Base-by-base conservation (phyloP, 2,329 filamentous ascomycete genomes). In the Byssothecium circinans region DNA sequence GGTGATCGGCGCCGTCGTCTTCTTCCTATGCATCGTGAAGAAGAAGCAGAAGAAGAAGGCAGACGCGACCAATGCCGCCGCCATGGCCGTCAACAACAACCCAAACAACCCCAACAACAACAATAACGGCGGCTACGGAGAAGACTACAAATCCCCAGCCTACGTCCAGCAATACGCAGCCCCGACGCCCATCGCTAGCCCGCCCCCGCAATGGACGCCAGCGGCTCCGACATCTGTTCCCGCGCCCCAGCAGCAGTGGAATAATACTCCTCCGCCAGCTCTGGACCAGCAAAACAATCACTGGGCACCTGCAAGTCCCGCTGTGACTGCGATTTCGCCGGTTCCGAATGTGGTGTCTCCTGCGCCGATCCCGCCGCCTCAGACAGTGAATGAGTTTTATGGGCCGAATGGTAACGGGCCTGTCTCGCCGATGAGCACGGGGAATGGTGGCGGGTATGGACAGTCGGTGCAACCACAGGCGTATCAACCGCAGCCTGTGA, bases 11-110 rank as follows among this genome's bases (percentile, higher is more conserved):
- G 47, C 15, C 14, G 34, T 55, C 12, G 38, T 47, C 38, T 51
- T 57, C 40, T 49, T 55, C 39, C 42, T 55, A 35, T 25, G 8
- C 43, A n/a, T 44, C 42, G 33, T 47, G 41, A 42, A 51, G 47
- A 45, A 50, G 43, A 50, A 50, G 15, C 39, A 45, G 29, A 39
- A 23, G 15, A 23, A 20, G 34, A 41, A 39, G 4, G 43, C 34
- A 4, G 25, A 18, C n/a, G 36, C 43, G 5, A 23, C 11, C 22
- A 27, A 14, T 17, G 29, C 25, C 14, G 25, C 32, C 25, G 4
- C n/a, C 4, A 35, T 22, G n/a, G 14, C 7, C 8, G 22, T 23
- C 22, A 30, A 15, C 20, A 43, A 15, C 20, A 23, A 22, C 2
- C 11, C 10, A 3, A 17, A 30, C 25, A n/a, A n/a, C n/a, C n/a